Evolutionary conservation across 2,329 filamentous ascomycete species (phyloP).

Genomic region (Alternaria gansuensis): DNA sequence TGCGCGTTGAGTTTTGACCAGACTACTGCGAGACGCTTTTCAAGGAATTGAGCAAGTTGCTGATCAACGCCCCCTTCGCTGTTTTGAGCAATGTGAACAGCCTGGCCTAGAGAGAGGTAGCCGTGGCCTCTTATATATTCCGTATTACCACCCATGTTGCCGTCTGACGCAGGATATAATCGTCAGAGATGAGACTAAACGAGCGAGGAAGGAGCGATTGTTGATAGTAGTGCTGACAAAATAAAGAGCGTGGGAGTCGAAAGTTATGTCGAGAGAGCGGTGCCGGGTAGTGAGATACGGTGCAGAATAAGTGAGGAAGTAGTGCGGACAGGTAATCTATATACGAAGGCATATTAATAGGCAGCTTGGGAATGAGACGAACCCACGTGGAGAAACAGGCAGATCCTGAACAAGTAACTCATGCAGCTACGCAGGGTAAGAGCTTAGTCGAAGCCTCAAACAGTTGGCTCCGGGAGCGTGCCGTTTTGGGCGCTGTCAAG

Average conservation of each 20-base stretch:
- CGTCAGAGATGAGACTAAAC: slow-evolving; percentile 36
- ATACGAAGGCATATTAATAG: slow-evolving; percentile 44
- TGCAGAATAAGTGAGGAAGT: slow-evolving; percentile 25
- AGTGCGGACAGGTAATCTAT: slow-evolving; percentile 40
- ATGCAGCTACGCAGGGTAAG: slow-evolving; percentile 48
- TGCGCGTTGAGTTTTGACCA: slow-evolving; percentile 73
- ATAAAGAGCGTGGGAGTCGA: slow-evolving; percentile 25
- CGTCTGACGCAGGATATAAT: slow-evolving; percentile 38
- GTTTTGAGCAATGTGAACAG: slow-evolving; percentile 79
- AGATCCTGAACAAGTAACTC: slow-evolving; percentile 46
- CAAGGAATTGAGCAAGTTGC: slow-evolving; percentile 70
- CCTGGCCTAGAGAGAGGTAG: slow-evolving; percentile 66
- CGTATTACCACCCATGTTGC: slow-evolving; percentile 55
- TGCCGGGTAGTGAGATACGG: slow-evolving; percentile 22
- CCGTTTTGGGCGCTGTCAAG: slow-evolving; percentile 53
- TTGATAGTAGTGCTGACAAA: slow-evolving; percentile 20
- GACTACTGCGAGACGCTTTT: slow-evolving; percentile 65
- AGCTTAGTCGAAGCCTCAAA: slow-evolving; percentile 52
- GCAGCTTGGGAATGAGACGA: slow-evolving; percentile 41
- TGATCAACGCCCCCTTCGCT: slow-evolving; percentile 73
- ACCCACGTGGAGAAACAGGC: slow-evolving; percentile 50
- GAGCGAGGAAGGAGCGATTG: slow-evolving; percentile 35
- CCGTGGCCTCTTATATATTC: slow-evolving; percentile 54
- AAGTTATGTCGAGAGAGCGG: slow-evolving; percentile 13
- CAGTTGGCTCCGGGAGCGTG: slow-evolving; percentile 51